Base-by-base conservation (phyloP, 352 stramenopile species). In the Globisporangium emineosum region DNA sequence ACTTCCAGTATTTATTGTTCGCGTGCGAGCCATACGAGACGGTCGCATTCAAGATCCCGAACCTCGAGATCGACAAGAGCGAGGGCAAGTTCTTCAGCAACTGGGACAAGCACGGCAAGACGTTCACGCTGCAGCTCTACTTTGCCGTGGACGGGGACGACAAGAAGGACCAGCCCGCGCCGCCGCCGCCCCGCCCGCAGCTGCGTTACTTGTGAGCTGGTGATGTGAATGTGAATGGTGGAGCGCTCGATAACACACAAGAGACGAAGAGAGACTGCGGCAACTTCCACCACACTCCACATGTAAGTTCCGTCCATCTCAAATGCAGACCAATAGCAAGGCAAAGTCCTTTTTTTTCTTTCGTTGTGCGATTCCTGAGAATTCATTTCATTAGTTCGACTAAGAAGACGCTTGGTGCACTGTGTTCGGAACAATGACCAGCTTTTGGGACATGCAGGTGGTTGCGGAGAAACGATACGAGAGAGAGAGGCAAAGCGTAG, bases 21-120 rank as follows among this genome's bases (percentile, higher is more conserved):
- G 98, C 98, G 1, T 98, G 96, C 65, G 97, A 99, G 72, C 97
- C 97, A 42, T 99, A 99, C 81, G 97, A 99, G 83, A 99, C 97
- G 21, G 88, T 99, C 23, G 98, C 93, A 45, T 99, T 99, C 83
- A 99, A 99, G 78, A 96, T 99, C 66, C 97, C 97, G 19, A 99
- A 99, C 75, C 71, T 97, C 52, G 86, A 94, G 17, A 83, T 99
- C 45, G 97, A 99, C 77, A 97, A 97, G 73, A 78, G 84, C 56
- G 93, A 98, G 66, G 96, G 92, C 37, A 91, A 92, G 64, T 99
- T 98, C 77, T 97, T 99, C 47, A 98, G 96, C 57, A 97, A 99
- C 77, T 99, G 97, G 97, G 96, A 99, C 80, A 92, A 91, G 49
- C 80, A 98, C 29, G 82, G 78, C 58, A 98, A 98, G 72, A 98